Evolutionary conservation across 129 eudicot genomes (phyloP), one percentile per base, ranked within the genome.

Genomic region (Helichrysum umbraculigerum): DNA sequence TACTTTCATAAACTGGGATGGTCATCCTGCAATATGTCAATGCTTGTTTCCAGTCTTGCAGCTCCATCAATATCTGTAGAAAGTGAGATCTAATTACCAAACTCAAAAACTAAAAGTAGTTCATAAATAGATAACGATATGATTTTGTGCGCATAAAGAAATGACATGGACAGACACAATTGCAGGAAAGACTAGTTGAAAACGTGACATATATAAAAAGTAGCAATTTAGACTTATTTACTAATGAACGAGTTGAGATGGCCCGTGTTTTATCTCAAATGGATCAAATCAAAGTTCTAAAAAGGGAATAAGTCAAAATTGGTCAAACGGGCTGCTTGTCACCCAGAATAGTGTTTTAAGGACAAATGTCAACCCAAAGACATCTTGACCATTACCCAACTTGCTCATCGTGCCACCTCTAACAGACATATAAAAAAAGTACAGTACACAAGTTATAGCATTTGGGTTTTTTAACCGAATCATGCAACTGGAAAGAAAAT

Each of bases 1-100:
- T 94, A 94, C 99, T 86, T 82, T 87, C 84, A 74, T 94, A 94
- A 61, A 85, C 87, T 52, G 93, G 93, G 75, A 94, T 83, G 50
- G 94, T 94, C 65, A 82, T 70, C 83, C 85, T 89, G 87, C 96
- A 89, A 85, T 80, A 87, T 25, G 59, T 64, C 62, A 94, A 77
- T 34, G 99, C 99, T 78, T 87, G 87, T 76, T 83, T 79, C 97
- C 99, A 94, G 76, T 84, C 86, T 60, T 87, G 88, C 66, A 87
- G 79, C 71, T 94, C 97, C 97, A 91, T 85, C 12, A 81, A 76
- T 79, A 87, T 89, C 98, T 94, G 76, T 34, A 83, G 33, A 68
- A 76, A 71, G 10, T 52, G 73, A 19, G 20, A 60, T 75, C 32
- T 19, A 70, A 56, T 42, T 30, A 69, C 47, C 51, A 44, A 50